Percentiles rank a stretch among this genome's conserved stretches.
Evolutionary conservation across 2,329 filamentous ascomycete species (phyloP).

Genomic region (Graphilbum sp.): DNA sequence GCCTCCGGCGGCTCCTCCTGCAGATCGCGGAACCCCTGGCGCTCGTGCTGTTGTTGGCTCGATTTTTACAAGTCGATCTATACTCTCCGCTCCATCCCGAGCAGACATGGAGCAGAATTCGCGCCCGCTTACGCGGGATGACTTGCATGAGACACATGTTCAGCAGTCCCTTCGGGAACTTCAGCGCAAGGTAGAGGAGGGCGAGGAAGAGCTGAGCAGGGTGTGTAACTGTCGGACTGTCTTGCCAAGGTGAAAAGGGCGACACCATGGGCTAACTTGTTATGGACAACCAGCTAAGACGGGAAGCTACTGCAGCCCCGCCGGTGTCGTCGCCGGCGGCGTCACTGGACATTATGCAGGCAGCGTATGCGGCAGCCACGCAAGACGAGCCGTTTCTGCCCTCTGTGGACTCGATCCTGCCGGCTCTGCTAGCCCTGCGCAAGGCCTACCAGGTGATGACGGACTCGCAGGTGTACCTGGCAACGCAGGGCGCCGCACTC

Average conservation of each 20-base stretch:
- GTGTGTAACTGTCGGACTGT: too few relatives aligned
- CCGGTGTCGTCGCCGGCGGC: constrained; percentile 12
- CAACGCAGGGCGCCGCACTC: constrained; percentile 22
- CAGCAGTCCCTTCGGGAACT: constrained; percentile 54
- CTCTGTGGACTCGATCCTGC: constrained; percentile 47
- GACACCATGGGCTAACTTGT: too few relatives aligned
- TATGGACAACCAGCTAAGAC: too few relatives aligned
- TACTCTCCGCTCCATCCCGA: too few relatives aligned
- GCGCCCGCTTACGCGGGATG: constrained; percentile 17
- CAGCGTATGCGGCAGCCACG: constrained; percentile 50
- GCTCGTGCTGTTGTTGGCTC: too few relatives aligned
- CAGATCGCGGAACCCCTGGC: too few relatives aligned
- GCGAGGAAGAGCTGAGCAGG: constrained; percentile 31
- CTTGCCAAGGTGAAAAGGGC: too few relatives aligned
- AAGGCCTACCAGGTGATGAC: constrained; percentile 46
- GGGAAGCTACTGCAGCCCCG: constrained; percentile 8
- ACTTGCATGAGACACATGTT: constrained; percentile 35
- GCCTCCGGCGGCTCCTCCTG: too few relatives aligned
- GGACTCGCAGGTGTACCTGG: constrained; percentile 46
- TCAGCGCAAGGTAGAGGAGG: constrained; percentile 37
- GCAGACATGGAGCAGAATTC: constrained; percentile 10
- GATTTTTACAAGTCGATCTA: too few relatives aligned
- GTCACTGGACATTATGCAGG: constrained; percentile 35
- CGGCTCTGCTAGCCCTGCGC: constrained; percentile 54
- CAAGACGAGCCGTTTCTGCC: constrained; percentile 50